Percentiles rank a stretch among this genome's conserved stretches.
These are phyloP conservation scores for Poa pratensis DNA, from an alignment of 176 grass and related monocot species.

Conservation along the genomic window DNA sequence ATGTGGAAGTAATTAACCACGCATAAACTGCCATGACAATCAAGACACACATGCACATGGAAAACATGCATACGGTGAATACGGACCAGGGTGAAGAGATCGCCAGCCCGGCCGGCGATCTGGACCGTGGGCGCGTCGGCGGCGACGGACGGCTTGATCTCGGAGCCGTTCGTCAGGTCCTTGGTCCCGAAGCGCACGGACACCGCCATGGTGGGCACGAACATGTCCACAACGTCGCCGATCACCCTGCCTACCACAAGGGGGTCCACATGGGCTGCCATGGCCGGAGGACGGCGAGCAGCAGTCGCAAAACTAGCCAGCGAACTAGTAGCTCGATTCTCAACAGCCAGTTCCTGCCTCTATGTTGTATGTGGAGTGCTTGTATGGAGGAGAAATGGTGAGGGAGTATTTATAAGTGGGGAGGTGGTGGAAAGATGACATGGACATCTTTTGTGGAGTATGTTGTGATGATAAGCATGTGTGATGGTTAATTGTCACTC, in stretches of 20 bases:
- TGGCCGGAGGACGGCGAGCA: not conserved
- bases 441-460: constrained; percentile 40
- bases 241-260: constrained; percentile 80
- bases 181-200: constrained; percentile 60
- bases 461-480: constrained; percentile 42
- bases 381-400: not conserved
- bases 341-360: not conserved
- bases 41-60: not conserved
- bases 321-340: not conserved
- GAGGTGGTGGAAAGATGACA: constrained; percentile 44
- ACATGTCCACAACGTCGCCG: constrained; percentile 76
- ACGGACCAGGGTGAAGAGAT: constrained; percentile 73
- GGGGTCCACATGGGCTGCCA: constrained; percentile 60
- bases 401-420: constrained; percentile 44
- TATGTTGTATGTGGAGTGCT: not conserved
- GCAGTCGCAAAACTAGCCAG: not conserved
- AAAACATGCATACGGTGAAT: too few species aligned
- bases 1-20: not conserved
- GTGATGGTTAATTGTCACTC: constrained; percentile 23
- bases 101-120: constrained; percentile 47
- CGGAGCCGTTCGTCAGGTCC: constrained; percentile 66
- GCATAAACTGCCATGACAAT: not conserved
- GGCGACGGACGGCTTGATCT: constrained; percentile 60
- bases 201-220: constrained; percentile 65
- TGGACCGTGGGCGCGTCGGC: constrained; percentile 43